Percentiles rank a stretch among this genome's conserved stretches.
These are phyloP conservation scores for Malassezia equina DNA, from an alignment of 1,284 basidiomycete genomes.

Conservation along the genomic window DNA sequence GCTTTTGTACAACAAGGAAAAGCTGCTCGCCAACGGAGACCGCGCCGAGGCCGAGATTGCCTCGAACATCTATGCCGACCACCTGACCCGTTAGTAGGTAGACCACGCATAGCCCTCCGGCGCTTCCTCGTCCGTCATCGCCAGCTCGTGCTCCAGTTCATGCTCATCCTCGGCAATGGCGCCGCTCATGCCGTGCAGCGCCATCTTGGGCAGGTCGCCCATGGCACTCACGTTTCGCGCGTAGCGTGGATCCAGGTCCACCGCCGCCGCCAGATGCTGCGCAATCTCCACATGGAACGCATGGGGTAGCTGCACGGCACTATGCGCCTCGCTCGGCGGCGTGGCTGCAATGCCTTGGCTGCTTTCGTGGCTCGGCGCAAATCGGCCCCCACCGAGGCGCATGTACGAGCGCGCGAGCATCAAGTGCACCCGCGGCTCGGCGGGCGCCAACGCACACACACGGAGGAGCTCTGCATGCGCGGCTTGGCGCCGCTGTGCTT, in stretches of 20 bases:
- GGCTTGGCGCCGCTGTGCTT: slow-evolving; percentile 12
- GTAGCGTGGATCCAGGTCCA: slow-evolving; percentile 32
- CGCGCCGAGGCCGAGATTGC: slow-evolving; percentile 74
- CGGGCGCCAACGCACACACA: slow-evolving; percentile 31
- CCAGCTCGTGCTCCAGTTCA: neutral
- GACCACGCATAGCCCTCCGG: slow-evolving; percentile 3
- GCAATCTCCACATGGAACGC: slow-evolving; percentile 29
- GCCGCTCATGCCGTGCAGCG: slow-evolving; percentile 5
- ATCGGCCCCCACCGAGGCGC: slow-evolving; percentile 36
- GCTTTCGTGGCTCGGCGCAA: slow-evolving; percentile 23
- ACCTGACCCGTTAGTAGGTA: slow-evolving; percentile 34
- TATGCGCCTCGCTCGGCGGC: slow-evolving; percentile 7
- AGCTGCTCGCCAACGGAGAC: slow-evolving; percentile 89
- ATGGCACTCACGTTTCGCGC: slow-evolving; percentile 14
- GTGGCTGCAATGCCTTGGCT: neutral
- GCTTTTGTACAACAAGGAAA: slow-evolving; percentile 90
- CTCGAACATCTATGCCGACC: slow-evolving; percentile 42
- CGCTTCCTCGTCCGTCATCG: neutral
- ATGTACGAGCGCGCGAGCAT: slow-evolving; percentile 44
- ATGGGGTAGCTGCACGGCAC: slow-evolving; percentile 16
- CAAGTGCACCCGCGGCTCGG: slow-evolving; percentile 40
- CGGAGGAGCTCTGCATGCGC: slow-evolving; percentile 35
- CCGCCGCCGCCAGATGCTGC: slow-evolving; percentile 31
- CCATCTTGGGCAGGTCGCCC: slow-evolving; percentile 15
- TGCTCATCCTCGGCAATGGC: slow-evolving; percentile 15